Conservation (phyloP, 495 filamentous ascomycete species). For the Lasiosphaeria hispida region DNA sequence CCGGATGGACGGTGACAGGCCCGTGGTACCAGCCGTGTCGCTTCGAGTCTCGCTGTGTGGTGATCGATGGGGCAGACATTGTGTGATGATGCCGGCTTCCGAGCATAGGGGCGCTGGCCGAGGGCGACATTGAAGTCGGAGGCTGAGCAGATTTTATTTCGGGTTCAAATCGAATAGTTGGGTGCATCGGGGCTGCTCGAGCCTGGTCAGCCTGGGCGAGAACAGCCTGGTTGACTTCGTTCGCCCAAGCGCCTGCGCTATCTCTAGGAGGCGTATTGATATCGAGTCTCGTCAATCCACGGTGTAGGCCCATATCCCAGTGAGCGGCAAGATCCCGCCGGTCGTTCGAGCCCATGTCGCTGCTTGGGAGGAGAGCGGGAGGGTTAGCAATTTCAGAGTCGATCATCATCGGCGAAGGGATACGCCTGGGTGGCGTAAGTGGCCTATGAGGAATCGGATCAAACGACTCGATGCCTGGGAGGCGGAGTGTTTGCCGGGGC, state of each 20-base stretch:
- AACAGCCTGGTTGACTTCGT: slow-evolving; percentile 49
- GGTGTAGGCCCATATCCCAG: slow-evolving; percentile 76
- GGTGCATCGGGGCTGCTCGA: slow-evolving; percentile 30
- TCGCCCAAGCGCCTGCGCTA: slow-evolving; percentile 49
- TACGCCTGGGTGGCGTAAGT: slow-evolving; percentile 60
- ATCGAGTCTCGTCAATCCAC: slow-evolving; percentile 69
- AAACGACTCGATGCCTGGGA: slow-evolving; percentile 90
- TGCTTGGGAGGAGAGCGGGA: slow-evolving; percentile 37
- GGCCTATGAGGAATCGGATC: slow-evolving; percentile 66
- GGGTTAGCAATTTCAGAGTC: slow-evolving; percentile 50
- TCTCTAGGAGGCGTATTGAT: slow-evolving; percentile 61
- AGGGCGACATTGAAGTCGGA: slow-evolving; percentile 12
- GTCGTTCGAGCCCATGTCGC: slow-evolving; percentile 55
- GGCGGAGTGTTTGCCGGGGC: slow-evolving; percentile 47
- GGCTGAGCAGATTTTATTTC: slow-evolving; percentile 22
- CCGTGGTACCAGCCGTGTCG: slow-evolving; percentile 71
- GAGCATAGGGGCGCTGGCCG: slow-evolving; percentile 5
- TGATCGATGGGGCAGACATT: slow-evolving; percentile 48
- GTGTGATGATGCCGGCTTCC: slow-evolving; percentile 46
- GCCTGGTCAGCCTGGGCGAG: slow-evolving; percentile 46
- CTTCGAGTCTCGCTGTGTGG: slow-evolving; percentile 57
- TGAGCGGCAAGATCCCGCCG: slow-evolving; percentile 56
- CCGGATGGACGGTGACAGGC: slow-evolving; percentile 39
- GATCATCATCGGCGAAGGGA: slow-evolving; percentile 67
- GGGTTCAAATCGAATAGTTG: slow-evolving; percentile 47